Conservation (phyloP, 371 early-diverging fungal genomes). For the Nematocida displodere region DNA sequence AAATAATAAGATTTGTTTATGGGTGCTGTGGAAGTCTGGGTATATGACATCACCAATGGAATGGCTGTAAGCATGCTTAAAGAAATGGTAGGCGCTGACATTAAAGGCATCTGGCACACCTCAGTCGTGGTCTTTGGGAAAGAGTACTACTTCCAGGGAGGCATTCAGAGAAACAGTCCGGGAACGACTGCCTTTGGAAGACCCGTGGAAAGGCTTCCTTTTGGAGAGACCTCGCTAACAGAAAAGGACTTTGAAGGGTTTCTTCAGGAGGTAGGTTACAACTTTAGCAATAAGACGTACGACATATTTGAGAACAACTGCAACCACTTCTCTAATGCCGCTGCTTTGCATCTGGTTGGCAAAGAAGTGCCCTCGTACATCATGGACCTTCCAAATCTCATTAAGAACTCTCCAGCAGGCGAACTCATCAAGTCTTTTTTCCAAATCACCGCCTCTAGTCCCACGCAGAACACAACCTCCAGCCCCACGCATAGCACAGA, state of each 20-base stretch:
- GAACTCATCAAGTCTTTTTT: background rate
- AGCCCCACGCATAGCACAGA: background rate
- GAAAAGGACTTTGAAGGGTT: slow-evolving; percentile 53
- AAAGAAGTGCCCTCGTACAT: slow-evolving; percentile 62
- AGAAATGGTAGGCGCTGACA: slow-evolving; percentile 38
- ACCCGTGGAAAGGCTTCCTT: slow-evolving; percentile 32
- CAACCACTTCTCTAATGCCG: slow-evolving; percentile 63
- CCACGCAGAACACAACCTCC: no score
- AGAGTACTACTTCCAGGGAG: slow-evolving; percentile 78
- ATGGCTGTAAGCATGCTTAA: background rate
- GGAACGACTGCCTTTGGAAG: slow-evolving; percentile 51
- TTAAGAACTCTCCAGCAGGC: slow-evolving; percentile 40
- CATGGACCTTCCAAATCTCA: slow-evolving; percentile 55
- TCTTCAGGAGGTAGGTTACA: slow-evolving; percentile 31
- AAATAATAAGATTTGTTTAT: background rate
- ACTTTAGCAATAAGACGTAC: slow-evolving; percentile 56
- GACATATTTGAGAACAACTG: slow-evolving; percentile 64
- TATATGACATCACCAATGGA: slow-evolving; percentile 45
- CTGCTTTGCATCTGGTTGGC: slow-evolving; percentile 48
- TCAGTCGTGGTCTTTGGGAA: slow-evolving; percentile 75
- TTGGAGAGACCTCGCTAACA: slow-evolving; percentile 56
- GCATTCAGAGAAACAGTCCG: slow-evolving; percentile 60
- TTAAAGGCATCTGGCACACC: slow-evolving; percentile 71
- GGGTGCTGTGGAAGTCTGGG: slow-evolving; percentile 44
- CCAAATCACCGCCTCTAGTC: no score